Conservation (phyloP, 2,329 filamentous ascomycete species). For the Dryadomyces sulphureus region DNA sequence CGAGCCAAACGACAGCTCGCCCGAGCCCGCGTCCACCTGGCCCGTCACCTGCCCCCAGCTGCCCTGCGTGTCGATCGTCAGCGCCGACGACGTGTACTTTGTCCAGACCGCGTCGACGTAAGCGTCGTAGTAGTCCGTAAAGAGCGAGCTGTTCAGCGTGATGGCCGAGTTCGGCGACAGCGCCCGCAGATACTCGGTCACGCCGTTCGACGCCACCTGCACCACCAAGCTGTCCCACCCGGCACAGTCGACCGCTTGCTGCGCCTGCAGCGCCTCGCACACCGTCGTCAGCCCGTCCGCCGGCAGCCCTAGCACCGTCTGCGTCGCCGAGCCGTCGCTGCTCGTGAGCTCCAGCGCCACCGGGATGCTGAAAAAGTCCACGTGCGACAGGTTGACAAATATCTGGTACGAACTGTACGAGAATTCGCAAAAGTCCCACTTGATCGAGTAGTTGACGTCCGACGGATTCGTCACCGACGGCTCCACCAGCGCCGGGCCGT, state of each 20-base stretch:
- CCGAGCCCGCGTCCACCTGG: slow-evolving; percentile 20
- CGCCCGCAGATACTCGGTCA: slow-evolving; percentile 24
- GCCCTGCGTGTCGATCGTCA: slow-evolving; percentile 39
- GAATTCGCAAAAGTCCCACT: slow-evolving; percentile 57
- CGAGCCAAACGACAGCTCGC: slow-evolving; percentile 24
- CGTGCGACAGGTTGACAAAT: slow-evolving; percentile 57
- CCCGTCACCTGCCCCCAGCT: slow-evolving; percentile 33
- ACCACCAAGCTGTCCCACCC: slow-evolving; percentile 39
- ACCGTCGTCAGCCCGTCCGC: slow-evolving; percentile 29
- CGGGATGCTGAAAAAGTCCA: slow-evolving; percentile 60
- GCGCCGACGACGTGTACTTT: slow-evolving; percentile 26
- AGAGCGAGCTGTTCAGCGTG: slow-evolving; percentile 26
- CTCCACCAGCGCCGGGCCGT: slow-evolving; percentile 53
- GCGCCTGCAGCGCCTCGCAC: slow-evolving; percentile 27
- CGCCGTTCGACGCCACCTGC: slow-evolving; percentile 19
- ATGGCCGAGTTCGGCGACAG: slow-evolving; percentile 37
- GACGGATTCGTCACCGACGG: slow-evolving; percentile 53
- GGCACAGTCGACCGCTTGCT: slow-evolving; percentile 28
- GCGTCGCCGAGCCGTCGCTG: slow-evolving; percentile 23
- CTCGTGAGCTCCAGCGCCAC: slow-evolving; percentile 40
- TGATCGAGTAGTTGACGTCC: slow-evolving; percentile 45
- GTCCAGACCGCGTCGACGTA: slow-evolving; percentile 38
- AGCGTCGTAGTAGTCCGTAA: slow-evolving; percentile 32
- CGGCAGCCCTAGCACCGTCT: slow-evolving; percentile 34
- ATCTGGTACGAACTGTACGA: slow-evolving; percentile 47